phyloP scores from a whole-genome alignment of 2,329 filamentous ascomycete species.

The Incumbomyces lentus region DNA sequence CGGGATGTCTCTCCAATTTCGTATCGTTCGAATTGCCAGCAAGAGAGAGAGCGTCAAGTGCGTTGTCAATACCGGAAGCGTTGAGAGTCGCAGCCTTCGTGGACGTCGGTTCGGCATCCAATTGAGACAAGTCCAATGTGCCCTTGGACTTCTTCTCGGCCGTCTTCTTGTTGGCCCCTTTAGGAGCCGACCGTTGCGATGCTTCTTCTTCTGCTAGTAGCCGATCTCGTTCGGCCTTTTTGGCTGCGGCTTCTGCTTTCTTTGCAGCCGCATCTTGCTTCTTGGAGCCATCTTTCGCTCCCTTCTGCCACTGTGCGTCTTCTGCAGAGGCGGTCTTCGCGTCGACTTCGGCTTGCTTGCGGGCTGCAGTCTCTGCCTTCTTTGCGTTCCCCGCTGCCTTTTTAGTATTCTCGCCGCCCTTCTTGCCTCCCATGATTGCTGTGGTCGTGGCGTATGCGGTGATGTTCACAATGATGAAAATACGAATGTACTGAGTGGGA shows the following conservation, averaged over 20 bases:
- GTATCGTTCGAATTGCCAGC: conserved; percentile 46
- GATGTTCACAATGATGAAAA: conserved; percentile 24
- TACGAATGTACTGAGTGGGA: conserved; percentile 23
- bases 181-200: conserved; percentile 49
- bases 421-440: conserved; percentile 61
- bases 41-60: conserved; percentile 73
- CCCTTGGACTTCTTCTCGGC: conserved; percentile 51
- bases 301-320: conserved; percentile 70
- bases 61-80: conserved; percentile 85
- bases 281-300: conserved; percentile 73
- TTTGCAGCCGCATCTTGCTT: conserved; percentile 84
- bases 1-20: conserved; percentile 80
- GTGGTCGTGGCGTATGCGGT: conserved; percentile 13
- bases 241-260: conserved; percentile 68
- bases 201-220: conserved; percentile 74
- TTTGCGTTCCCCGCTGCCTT: conserved; percentile 77
- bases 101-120: conserved; percentile 49
- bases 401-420: conserved; percentile 65
- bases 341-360: conserved; percentile 64
- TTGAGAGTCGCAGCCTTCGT: conserved; percentile 54
- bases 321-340: conserved; percentile 58
- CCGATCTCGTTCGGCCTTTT: conserved; percentile 87
- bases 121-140: conserved; percentile 59
- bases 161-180: conserved; percentile 44
- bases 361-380: conserved; percentile 78